Evolutionary conservation across 2,329 filamentous ascomycete genomes (phyloP).

Genomic region (Trichophyton equinum): DNA sequence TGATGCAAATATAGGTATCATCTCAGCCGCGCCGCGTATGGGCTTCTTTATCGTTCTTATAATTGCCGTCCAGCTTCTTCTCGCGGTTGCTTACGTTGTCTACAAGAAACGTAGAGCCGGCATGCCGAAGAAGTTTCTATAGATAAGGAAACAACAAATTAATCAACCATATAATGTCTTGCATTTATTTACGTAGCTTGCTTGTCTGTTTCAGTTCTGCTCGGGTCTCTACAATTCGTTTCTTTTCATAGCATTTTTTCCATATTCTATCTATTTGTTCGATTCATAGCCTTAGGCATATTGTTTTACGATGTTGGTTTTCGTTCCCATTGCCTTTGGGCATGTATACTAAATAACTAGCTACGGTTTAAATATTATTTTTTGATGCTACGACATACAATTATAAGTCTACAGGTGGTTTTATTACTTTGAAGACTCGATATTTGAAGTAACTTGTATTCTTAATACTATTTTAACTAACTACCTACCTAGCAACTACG

Average conservation of each 20-base stretch:
- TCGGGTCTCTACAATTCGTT: background rate
- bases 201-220: background rate
- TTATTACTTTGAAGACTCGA: too few species aligned
- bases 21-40: slow-evolving; percentile 44
- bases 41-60: slow-evolving; percentile 56
- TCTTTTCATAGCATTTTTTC: background rate
- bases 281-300: background rate
- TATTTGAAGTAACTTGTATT: background rate
- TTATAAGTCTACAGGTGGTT: too few species aligned
- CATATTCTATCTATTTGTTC: background rate
- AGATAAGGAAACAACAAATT: slow-evolving; percentile 15
- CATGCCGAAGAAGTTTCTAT: slow-evolving; percentile 88
- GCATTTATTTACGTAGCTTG: slow-evolving; percentile 1
- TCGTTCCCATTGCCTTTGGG: background rate
- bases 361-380: background rate
- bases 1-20: slow-evolving; percentile 33
- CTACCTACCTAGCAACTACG: background rate
- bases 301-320: background rate
- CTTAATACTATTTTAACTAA: background rate
- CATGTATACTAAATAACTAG: background rate
- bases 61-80: slow-evolving; percentile 59
- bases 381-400: too few species aligned
- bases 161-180: background rate
- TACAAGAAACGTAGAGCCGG: slow-evolving; percentile 69
- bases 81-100: slow-evolving; percentile 55